phyloP scores from a whole-genome alignment of 495 filamentous ascomycete genomes.

The Podospora pseudopauciseta region DNA sequence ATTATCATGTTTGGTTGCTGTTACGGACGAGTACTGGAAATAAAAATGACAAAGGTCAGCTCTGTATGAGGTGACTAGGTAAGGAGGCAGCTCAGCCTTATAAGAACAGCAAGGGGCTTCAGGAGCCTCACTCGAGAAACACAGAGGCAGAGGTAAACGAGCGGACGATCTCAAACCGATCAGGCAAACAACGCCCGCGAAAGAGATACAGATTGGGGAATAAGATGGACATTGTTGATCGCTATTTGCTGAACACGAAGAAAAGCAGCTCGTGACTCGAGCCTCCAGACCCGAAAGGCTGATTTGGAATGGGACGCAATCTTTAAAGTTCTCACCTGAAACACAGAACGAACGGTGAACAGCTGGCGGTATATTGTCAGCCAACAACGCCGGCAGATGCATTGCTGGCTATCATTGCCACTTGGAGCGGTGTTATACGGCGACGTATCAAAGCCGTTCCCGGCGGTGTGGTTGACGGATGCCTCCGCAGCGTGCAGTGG shows the following conservation, averaged over 20 bases:
- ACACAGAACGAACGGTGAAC: constrained; percentile 3
- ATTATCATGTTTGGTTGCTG: neutral
- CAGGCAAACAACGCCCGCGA: neutral
- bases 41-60: no score
- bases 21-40: neutral
- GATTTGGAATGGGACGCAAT: neutral
- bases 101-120: neutral
- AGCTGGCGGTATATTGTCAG: neutral
- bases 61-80: neutral
- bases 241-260: neutral
- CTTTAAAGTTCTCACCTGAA: constrained; percentile 7
- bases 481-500: neutral
- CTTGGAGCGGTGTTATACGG: neutral
- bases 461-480: neutral
- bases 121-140: neutral
- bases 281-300: neutral
- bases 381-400: neutral
- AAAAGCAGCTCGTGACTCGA: neutral
- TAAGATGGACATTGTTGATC: neutral
- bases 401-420: neutral
- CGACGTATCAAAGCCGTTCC: neutral
- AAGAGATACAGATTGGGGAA: neutral
- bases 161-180: neutral
- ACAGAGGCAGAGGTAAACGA: neutral
- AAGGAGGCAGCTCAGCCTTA: neutral